Conservation (phyloP, 73 alveolate genomes). For the Effrenium voratum region DNA sequence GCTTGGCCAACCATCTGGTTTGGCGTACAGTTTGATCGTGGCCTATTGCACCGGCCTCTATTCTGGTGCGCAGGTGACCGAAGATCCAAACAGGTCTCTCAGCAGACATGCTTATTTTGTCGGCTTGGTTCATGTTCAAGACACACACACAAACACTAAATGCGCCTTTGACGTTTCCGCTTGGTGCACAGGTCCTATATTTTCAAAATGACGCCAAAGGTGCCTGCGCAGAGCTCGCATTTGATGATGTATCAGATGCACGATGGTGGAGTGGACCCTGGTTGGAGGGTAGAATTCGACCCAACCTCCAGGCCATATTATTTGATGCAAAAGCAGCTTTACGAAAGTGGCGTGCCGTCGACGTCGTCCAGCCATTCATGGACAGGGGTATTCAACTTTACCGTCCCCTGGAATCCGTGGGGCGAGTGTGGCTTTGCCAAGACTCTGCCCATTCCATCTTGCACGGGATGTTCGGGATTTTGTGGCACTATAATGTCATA, state of each 20-base stretch:
- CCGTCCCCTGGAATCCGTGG: slow-evolving; percentile 25
- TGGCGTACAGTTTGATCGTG: slow-evolving; percentile 31
- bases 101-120: too few relatives aligned
- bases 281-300: not conserved
- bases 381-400: slow-evolving; percentile 57
- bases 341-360: not conserved
- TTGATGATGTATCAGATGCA: not conserved
- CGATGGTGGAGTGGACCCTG: not conserved
- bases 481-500: slow-evolving; percentile 51
- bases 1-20: not conserved
- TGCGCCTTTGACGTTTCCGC: too few relatives aligned
- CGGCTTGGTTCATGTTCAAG: too few relatives aligned
- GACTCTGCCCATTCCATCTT: slow-evolving; percentile 52
- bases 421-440: slow-evolving; percentile 47
- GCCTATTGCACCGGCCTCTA: slow-evolving; percentile 36
- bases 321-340: not conserved
- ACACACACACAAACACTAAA: too few relatives aligned
- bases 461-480: not conserved
- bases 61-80: not conserved
- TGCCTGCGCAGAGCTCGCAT: not conserved
- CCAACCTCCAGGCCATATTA: slow-evolving; percentile 26
- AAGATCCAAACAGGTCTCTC: not conserved
- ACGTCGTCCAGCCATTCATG: slow-evolving; percentile 51
- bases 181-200: not conserved
- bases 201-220: not conserved